Evolutionary conservation across 2,329 filamentous ascomycete genomes (phyloP), one percentile per base, ranked within the genome.

Genomic region (Xylariaceae sp.): DNA sequence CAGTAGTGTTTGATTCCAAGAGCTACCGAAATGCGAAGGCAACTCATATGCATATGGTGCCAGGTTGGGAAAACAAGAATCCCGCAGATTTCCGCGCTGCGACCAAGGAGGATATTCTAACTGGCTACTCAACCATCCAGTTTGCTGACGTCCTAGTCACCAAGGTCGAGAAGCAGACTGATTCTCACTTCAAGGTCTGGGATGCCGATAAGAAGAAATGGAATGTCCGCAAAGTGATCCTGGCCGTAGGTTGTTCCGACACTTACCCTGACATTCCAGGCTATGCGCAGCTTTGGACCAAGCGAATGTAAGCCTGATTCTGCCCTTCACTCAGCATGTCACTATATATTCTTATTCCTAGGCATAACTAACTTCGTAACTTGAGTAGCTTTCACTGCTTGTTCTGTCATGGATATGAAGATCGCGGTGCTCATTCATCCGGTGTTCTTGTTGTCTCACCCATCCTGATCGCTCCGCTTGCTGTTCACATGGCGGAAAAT

Each of bases 171-270:
- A 63, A 62, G 50, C 45, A 60, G 44, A 53, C 2, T 18, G 60
- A 65, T 21, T 37, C 52, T 2, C 60, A 60, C 2, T 79, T 80
- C 44, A 66, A 70, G 42, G 71, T 71, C 0, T 59, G n/a, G 4
- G 63, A 65, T 49, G 46, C 40, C 3, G 21, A 47, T 9, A 54
- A 46, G 10, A 63, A 59, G 37, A 44, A 55, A 20, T 64, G 56
- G 59, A n/a, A 20, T 14, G 56, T 61, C 26, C 54, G 54, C 9
- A 66, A 65, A 37, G 40, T 66, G 1, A 29, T 66, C 1, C 60
- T 66, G 7, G 62, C 62, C 1, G 56, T 62, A 0, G 64, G 64
- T 12, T 57, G 54, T 1, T 44, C 59, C 4, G 54, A 63, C 42
- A 49, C 40, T 3, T 62, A 42, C 23, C 60, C 62, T 2, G 54